Evolutionary conservation across 805 yeast genomes (phyloP), one percentile per base, ranked within the genome.

Genomic region (Yarrowia divulgata): DNA sequence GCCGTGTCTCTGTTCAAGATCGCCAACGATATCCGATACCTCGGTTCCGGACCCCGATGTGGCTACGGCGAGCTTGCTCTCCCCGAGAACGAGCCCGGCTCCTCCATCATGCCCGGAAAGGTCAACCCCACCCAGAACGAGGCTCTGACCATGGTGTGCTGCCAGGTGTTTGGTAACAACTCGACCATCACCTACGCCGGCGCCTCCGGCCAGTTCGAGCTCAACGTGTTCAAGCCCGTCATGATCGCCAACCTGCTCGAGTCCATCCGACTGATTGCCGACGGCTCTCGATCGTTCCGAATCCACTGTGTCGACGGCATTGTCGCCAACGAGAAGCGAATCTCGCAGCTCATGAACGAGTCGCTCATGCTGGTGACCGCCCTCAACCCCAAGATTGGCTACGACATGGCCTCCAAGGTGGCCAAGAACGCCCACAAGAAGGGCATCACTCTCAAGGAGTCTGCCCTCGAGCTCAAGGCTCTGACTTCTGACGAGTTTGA

Each of bases 111-210:
- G 99, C 99, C 99, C 67, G 99, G 99, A 79, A 95, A 95, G 84
- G 98, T 95, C 72, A 95, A 95, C 86, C 99, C 99, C 73, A 95
- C 99, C 69, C 99, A 95, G 85, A 93, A 93, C 81, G 99, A 95
- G 85, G 99, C 99, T 69, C 83, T 95, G 79, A 95, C 98, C 73
- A 96, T 95, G 97, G 97, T 94, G 71, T 93, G 97, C 79, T 87
- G 95, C 72, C 99, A 95, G 85, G 98, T 95, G 35, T 92, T 95
- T 79, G 99, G 99, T 80, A 95, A 95, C 88, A 89, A 95, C 82
- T 82, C 97, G 55, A 87, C 97, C 73, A 91, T 95, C 82, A 93
- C 98, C 43, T 92, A 91, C 79, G 97, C 97, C 54, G 99, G 99
- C 78, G 98, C 99, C 46, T 91, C 97, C 48, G 99, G 99, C 75